Conservation (phyloP, 2,329 filamentous ascomycete genomes). For the Domatiomyces globalis region DNA sequence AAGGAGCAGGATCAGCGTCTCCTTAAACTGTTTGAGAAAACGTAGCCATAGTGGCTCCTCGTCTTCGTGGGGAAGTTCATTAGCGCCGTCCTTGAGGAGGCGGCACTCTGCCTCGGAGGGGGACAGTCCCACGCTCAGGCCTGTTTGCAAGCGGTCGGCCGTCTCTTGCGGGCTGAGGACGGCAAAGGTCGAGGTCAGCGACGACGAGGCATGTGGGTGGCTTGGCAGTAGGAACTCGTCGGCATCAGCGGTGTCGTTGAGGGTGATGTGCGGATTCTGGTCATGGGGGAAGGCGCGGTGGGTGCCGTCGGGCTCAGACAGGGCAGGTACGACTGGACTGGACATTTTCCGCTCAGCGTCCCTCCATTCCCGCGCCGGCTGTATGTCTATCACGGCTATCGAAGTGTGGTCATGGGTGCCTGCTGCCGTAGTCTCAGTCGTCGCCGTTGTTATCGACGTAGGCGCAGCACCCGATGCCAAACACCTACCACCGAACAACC, state of each 20-base stretch:
- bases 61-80: slow-evolving; percentile 87
- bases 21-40: slow-evolving; percentile 92
- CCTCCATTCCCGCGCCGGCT: not conserved
- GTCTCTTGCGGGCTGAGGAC: slow-evolving; percentile 64
- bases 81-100: slow-evolving; percentile 68
- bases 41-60: slow-evolving; percentile 90
- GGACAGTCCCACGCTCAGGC: slow-evolving; percentile 66
- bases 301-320: not conserved
- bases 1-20: slow-evolving; percentile 84
- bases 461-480: not conserved
- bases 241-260: not conserved
- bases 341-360: not conserved
- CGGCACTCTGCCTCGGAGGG: slow-evolving; percentile 68
- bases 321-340: not conserved
- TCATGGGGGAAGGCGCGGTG: too few relatives aligned
- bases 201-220: slow-evolving; percentile 17
- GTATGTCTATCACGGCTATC: not conserved
- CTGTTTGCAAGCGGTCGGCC: slow-evolving; percentile 64
- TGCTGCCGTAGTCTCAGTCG: not conserved
- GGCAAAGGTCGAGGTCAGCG: slow-evolving; percentile 39
- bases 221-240: not conserved
- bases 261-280: too few relatives aligned
- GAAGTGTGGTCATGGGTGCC: not conserved
- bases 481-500: not conserved
- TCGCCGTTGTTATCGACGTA: not conserved